Evolutionary conservation across 805 yeast genomes (phyloP).

Genomic region (Teunomyces tritomae): DNA sequence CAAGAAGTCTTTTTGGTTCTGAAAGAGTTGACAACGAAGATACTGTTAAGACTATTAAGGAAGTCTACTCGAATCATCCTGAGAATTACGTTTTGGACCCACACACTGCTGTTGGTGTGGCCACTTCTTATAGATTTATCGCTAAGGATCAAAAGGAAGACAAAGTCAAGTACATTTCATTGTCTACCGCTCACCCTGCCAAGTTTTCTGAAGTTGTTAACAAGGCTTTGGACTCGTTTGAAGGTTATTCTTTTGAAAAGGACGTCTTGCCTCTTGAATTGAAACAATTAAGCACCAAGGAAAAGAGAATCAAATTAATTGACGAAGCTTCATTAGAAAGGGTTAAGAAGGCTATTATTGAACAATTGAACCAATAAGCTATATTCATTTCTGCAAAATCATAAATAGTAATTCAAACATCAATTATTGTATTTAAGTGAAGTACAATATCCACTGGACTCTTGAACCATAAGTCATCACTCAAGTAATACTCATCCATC

Average conservation of each 20-base stretch:
- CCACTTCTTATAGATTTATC: conserved; percentile 66
- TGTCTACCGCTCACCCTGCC: conserved; percentile 98
- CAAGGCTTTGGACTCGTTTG: conserved; percentile 61
- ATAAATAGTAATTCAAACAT: neutral
- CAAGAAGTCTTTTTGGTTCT: conserved; percentile 69
- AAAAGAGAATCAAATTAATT: conserved; percentile 70
- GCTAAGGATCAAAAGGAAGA: conserved; percentile 41
- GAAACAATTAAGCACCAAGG: conserved; percentile 63
- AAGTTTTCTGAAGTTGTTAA: conserved; percentile 96
- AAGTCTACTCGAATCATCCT: conserved; percentile 57
- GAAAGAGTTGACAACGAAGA: conserved; percentile 76
- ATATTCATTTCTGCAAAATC: conserved; percentile 1
- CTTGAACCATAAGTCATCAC: conserved; percentile 1
- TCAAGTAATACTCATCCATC: neutral
- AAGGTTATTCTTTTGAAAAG: conserved; percentile 78
- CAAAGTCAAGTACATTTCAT: conserved; percentile 58
- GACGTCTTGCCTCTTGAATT: conserved; percentile 90
- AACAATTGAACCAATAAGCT: conserved; percentile 45
- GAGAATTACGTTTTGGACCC: conserved; percentile 88
- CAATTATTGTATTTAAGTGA: conserved; percentile 1
- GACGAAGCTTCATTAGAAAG: conserved; percentile 71
- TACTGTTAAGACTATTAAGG: conserved; percentile 76
- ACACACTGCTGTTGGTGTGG: conserved; percentile 93
- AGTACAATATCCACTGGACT: conserved; percentile 3
- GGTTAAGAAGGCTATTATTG: conserved; percentile 73